A percentile compares a stretch with the other conserved stretches of the same genome.
Evolutionary conservation across 176 grass and related monocot genomes (phyloP).

Genomic region (Oryza glaberrima): DNA sequence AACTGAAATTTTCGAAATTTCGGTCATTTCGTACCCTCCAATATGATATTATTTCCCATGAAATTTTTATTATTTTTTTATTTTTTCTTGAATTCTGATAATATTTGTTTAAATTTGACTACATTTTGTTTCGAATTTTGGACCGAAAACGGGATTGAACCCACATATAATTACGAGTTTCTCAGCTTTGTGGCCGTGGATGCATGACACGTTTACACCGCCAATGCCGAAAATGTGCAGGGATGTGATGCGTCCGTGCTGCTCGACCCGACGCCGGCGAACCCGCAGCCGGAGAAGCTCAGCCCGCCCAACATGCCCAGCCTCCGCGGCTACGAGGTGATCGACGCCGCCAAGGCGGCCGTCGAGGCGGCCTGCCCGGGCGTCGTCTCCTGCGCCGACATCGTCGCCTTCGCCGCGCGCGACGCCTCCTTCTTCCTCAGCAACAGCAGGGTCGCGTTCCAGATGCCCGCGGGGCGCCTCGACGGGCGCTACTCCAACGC

Average conservation of each 20-base stretch:
- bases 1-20: no score
- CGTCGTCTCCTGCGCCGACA: slow-evolving; percentile 57
- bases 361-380: slow-evolving; percentile 40
- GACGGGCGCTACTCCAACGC: slow-evolving; percentile 36
- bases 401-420: slow-evolving; percentile 53
- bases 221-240: not conserved
- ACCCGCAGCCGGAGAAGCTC: slow-evolving; percentile 46
- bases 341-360: slow-evolving; percentile 59
- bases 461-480: slow-evolving; percentile 45
- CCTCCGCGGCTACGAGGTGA: slow-evolving; percentile 64
- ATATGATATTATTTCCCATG: no score
- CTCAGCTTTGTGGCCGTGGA: no score
- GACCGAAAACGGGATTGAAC: no score
- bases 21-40: no score
- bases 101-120: no score
- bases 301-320: slow-evolving; percentile 48
- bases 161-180: no score
- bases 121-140: no score
- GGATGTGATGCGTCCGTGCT: slow-evolving; percentile 34
- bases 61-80: no score
- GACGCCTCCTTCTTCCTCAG: slow-evolving; percentile 46
- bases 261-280: slow-evolving; percentile 32
- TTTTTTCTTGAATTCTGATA: no score
- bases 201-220: no score
- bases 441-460: not conserved